Evolutionary conservation across 2,329 filamentous ascomycete genomes (phyloP).

Genomic region (Reticulascus tulasneorum): DNA sequence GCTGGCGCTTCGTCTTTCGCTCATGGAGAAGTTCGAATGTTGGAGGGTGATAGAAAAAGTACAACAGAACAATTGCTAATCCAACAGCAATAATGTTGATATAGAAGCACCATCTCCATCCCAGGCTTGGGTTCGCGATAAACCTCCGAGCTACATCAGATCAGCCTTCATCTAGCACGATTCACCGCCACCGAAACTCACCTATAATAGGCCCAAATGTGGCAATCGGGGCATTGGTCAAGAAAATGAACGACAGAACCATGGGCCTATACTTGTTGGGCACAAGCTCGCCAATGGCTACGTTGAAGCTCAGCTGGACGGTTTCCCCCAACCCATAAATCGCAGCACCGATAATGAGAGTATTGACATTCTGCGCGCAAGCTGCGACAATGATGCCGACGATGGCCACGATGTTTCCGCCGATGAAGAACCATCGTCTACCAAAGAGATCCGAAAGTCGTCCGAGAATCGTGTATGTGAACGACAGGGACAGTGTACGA

Average conservation of each 20-base stretch:
- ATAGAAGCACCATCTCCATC: constrained; percentile 38
- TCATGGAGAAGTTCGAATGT: constrained; percentile 35
- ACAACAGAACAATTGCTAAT: constrained; percentile 28
- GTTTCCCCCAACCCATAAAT: constrained; percentile 32
- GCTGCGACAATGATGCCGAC: constrained; percentile 32
- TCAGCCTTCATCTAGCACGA: too few species aligned
- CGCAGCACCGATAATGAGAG: constrained; percentile 29
- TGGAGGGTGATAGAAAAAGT: constrained; percentile 37
- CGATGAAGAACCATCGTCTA: constrained; percentile 35
- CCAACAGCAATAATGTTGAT: constrained; percentile 33
- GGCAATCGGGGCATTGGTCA: constrained; percentile 28
- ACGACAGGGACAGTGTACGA: constrained; percentile 27
- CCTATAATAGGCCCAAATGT: constrained; percentile 30
- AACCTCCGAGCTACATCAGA: constrained; percentile 29
- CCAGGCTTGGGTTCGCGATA: constrained; percentile 27
- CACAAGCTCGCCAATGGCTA: constrained; percentile 34
- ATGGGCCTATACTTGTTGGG: constrained; percentile 37
- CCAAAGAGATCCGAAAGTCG: constrained; percentile 36
- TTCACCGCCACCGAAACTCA: constrained; percentile 11
- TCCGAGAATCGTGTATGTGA: constrained; percentile 24
- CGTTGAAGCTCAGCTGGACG: constrained; percentile 32
- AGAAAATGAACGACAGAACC: constrained; percentile 27
- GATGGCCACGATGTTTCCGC: constrained; percentile 30
- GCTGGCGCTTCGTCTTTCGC: constrained; percentile 28
- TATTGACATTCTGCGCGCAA: constrained; percentile 27